Evolutionary conservation across 768 basidiomycete genomes (phyloP).

Genomic region (Trametes meyenii): DNA sequence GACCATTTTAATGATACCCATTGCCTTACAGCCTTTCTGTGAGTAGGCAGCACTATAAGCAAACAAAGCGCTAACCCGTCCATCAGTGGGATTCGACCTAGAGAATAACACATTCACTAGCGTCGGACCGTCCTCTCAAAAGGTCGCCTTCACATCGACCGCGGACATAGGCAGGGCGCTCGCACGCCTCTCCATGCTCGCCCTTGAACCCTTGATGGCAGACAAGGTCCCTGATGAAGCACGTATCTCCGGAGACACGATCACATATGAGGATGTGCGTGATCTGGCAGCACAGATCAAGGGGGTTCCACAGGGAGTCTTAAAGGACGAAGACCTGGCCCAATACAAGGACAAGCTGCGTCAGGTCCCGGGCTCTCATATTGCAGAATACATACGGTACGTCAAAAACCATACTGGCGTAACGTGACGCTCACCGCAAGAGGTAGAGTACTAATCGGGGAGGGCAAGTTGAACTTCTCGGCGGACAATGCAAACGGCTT

Average conservation of each 20-base stretch:
- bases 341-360: constrained; percentile 7
- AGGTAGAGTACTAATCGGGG: constrained; percentile 26
- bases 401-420: too few species aligned
- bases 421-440: not conserved
- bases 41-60: too few species aligned
- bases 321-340: constrained; percentile 8
- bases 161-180: constrained; percentile 22
- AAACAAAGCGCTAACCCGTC: too few species aligned
- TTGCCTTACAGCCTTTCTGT: constrained; percentile 1
- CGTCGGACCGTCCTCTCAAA: constrained; percentile 19
- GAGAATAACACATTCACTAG: constrained; percentile 17
- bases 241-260: constrained; percentile 17
- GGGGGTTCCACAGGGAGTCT: constrained; percentile 10
- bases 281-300: constrained; percentile 5
- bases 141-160: constrained; percentile 21
- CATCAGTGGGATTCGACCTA: constrained; percentile 28
- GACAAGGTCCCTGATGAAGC: constrained; percentile 22
- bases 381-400: constrained; percentile 13
- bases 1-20: not conserved
- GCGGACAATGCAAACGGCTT: constrained; percentile 27
- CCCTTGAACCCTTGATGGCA: constrained; percentile 8
- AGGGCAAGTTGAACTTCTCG: constrained; percentile 27
- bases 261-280: constrained; percentile 5
- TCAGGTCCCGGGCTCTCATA: not conserved
- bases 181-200: constrained; percentile 21